Percentiles rank a stretch among this genome's conserved stretches.
Conservation (phyloP, 176 grass and related monocot species). For the Tillandsia fasciculata region DNA sequence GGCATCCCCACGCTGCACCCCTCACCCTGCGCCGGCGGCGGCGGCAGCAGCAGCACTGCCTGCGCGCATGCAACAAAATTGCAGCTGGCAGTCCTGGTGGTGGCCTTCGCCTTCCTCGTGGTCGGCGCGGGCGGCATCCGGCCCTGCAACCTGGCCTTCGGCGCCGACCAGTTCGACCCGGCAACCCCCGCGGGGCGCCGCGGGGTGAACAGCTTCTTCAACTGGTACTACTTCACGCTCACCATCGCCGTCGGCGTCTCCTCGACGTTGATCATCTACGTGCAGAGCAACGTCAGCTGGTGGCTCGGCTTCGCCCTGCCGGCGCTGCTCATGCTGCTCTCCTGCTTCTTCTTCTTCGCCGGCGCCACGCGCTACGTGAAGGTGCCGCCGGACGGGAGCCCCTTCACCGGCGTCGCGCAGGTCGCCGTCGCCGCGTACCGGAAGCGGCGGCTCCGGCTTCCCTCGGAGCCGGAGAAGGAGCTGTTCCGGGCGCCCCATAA, state of each 20-base stretch:
- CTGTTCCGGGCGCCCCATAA: conserved; percentile 42
- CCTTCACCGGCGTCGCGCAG: conserved; percentile 31
- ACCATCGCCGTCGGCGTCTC: conserved; percentile 50
- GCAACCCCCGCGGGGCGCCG: neutral
- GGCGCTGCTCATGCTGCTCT: conserved; percentile 40
- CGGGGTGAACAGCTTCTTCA: conserved; percentile 28
- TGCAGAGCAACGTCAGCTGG: conserved; percentile 73
- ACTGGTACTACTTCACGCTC: conserved; percentile 72
- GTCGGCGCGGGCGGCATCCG: conserved; percentile 50
- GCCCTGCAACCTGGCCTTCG: conserved; percentile 70
- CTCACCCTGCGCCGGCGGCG: conserved; percentile 6
- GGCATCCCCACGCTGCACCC: conserved; percentile 39
- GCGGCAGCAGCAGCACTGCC: neutral
- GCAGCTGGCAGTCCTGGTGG: conserved; percentile 24
- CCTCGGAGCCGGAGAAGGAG: conserved; percentile 2
- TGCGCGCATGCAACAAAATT: conserved; percentile 26
- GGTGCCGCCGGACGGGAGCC: conserved; percentile 47
- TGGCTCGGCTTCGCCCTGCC: conserved; percentile 51
- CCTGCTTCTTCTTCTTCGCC: conserved; percentile 53
- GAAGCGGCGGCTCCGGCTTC: conserved; percentile 19
- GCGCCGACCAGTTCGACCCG: conserved; percentile 79
- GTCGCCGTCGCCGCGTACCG: conserved; percentile 34
- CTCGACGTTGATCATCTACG: conserved; percentile 61
- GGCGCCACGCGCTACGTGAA: conserved; percentile 45
- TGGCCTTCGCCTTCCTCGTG: neutral